Evolutionary conservation across 176 grass and related monocot species (phyloP).

Genomic region (Hordeum marinum): DNA sequence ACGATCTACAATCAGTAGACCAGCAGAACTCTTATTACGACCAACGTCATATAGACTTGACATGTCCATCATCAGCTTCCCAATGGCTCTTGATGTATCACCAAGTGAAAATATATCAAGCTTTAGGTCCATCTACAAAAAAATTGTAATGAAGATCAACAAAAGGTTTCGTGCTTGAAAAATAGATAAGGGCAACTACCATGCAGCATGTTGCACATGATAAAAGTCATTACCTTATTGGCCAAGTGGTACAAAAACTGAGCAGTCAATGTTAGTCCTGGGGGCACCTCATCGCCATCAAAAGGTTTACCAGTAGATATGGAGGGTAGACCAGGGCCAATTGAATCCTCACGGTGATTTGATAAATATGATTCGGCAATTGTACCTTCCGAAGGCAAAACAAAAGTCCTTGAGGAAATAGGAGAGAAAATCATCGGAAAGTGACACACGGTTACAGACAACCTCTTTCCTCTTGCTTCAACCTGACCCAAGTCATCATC

Average conservation of each 20-base stretch:
- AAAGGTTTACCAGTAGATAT: slow-evolving; percentile 68
- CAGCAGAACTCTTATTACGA: slow-evolving; percentile 85
- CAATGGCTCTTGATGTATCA: slow-evolving; percentile 84
- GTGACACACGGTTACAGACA: slow-evolving; percentile 71
- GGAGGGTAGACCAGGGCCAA: slow-evolving; percentile 72
- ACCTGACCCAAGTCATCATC: slow-evolving; percentile 33
- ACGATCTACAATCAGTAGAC: slow-evolving; percentile 83
- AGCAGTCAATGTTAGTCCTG: slow-evolving; percentile 77
- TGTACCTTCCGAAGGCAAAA: slow-evolving; percentile 81
- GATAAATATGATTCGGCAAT: slow-evolving; percentile 75
- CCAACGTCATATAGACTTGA: slow-evolving; percentile 96
- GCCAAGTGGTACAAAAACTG: slow-evolving; percentile 91
- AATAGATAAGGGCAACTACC: slow-evolving; percentile 2
- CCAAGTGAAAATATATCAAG: slow-evolving; percentile 96
- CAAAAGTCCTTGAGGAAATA: slow-evolving; percentile 73
- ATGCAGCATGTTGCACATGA: background rate
- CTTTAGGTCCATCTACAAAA: slow-evolving; percentile 87
- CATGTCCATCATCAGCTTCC: slow-evolving; percentile 98
- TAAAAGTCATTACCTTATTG: slow-evolving; percentile 67
- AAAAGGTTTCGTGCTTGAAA: background rate
- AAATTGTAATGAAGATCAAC: slow-evolving; percentile 35
- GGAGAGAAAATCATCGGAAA: slow-evolving; percentile 88
- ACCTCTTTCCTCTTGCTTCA: slow-evolving; percentile 28
- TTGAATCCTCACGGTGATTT: slow-evolving; percentile 63
- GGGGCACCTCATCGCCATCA: slow-evolving; percentile 73